These are phyloP conservation scores for Polyplosphaeria fusca DNA, from an alignment of 495 filamentous ascomycete species.

Conservation along the genomic window DNA sequence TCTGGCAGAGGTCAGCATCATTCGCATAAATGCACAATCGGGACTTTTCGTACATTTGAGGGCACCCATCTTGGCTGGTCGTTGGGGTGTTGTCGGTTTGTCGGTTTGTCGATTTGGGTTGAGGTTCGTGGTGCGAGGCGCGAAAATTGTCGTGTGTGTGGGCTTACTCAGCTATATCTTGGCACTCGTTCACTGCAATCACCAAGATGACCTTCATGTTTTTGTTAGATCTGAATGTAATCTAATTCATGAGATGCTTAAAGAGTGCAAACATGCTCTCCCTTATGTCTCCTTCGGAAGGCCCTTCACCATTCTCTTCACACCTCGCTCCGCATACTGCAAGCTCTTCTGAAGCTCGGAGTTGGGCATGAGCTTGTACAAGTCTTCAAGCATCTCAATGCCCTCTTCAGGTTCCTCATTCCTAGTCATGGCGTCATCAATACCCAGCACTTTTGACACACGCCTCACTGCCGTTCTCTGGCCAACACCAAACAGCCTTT, in stretches of 20 bases:
- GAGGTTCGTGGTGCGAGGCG: too few relatives aligned
- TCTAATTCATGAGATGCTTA: too few relatives aligned
- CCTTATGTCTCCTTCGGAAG: conserved; percentile 15
- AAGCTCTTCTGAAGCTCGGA: conserved; percentile 26
- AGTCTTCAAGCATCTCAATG: conserved; percentile 27
- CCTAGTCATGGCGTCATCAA: conserved; percentile 6
- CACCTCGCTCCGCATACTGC: conserved; percentile 40
- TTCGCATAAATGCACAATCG: neutral
- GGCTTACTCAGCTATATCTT: conserved; percentile 21
- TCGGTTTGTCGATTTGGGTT: too few relatives aligned
- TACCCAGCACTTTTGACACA: conserved; percentile 19
- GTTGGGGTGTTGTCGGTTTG: conserved; percentile 50
- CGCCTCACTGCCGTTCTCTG: conserved; percentile 16
- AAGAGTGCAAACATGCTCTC: too few relatives aligned
- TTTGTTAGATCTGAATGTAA: too few relatives aligned
- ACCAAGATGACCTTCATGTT: too few relatives aligned
- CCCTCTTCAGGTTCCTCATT: neutral
- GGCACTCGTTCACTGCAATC: too few relatives aligned
- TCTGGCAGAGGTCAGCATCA: conserved; percentile 39
- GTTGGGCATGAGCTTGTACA: neutral
- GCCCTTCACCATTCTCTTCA: conserved; percentile 38
- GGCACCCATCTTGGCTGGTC: conserved; percentile 44
- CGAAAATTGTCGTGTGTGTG: conserved; percentile 20
- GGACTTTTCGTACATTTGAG: conserved; percentile 35
- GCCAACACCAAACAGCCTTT: conserved; percentile 17